Conservation (phyloP, 306 rosid genomes). For the Cicer chorassanicum region DNA sequence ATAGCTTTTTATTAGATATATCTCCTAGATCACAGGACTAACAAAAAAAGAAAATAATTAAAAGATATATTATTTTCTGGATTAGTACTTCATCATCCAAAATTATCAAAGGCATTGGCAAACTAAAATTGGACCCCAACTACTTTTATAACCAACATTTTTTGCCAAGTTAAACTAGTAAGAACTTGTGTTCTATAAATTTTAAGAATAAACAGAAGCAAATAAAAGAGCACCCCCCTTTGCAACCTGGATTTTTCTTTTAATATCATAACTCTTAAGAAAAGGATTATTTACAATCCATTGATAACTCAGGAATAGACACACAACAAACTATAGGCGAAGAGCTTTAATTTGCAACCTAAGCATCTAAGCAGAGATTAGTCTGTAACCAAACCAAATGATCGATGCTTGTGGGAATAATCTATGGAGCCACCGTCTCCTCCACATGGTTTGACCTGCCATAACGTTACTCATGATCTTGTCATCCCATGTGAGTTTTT, state of each 20-base stretch:
- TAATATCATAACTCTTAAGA: too few relatives aligned
- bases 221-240: constrained; percentile 13
- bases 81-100: constrained; percentile 1
- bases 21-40: constrained; percentile 15
- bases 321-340: too few relatives aligned
- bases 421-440: too few relatives aligned
- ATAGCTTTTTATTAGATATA: constrained; percentile 1
- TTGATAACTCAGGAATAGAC: too few relatives aligned
- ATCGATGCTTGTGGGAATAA: too few relatives aligned
- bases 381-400: too few relatives aligned
- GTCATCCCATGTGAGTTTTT: too few relatives aligned
- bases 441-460: too few relatives aligned
- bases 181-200: not conserved
- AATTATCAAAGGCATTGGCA: constrained; percentile 6
- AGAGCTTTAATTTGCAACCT: too few relatives aligned
- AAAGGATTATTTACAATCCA: too few relatives aligned
- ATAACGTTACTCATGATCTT: too few relatives aligned
- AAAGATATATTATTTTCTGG: not conserved
- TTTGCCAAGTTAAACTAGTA: not conserved
- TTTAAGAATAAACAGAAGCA: not conserved
- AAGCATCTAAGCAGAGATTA: too few relatives aligned
- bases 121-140: constrained; percentile 17
- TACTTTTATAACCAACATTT: constrained; percentile 14
- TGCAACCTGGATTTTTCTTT: not conserved
- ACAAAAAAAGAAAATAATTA: not conserved